Percentiles rank a stretch among this genome's conserved stretches.
phyloP scores from a whole-genome alignment of 2,329 filamentous ascomycete species.

The Mollisiaceae sp. region DNA sequence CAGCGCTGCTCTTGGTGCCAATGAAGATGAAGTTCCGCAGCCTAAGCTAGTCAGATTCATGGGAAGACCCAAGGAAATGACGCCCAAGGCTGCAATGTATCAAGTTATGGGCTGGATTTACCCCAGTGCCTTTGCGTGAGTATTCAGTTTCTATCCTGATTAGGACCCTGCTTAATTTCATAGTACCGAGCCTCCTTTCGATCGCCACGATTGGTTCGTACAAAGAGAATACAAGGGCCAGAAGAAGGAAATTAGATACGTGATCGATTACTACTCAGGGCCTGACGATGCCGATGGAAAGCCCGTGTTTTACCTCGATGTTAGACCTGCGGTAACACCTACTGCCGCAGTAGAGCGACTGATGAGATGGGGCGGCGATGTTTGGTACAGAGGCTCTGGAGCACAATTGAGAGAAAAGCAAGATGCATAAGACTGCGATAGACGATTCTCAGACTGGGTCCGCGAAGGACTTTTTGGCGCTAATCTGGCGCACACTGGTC shows the following conservation, averaged over 20 bases:
- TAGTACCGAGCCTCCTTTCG: slow-evolving; percentile 85
- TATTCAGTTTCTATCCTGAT: slow-evolving; percentile 27
- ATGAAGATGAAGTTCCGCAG: slow-evolving; percentile 58
- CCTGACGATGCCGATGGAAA: slow-evolving; percentile 77
- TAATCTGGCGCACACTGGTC: background rate
- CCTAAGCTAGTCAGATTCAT: slow-evolving; percentile 87
- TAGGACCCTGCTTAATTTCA: slow-evolving; percentile 20
- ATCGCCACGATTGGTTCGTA: slow-evolving; percentile 97
- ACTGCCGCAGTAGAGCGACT: slow-evolving; percentile 80
- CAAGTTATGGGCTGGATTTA: slow-evolving; percentile 80
- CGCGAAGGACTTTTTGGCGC: slow-evolving; percentile 5
- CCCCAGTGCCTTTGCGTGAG: slow-evolving; percentile 78
- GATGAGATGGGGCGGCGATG: slow-evolving; percentile 88
- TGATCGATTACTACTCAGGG: slow-evolving; percentile 96
- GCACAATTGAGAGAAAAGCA: slow-evolving; percentile 37
- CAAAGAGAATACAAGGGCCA: slow-evolving; percentile 71
- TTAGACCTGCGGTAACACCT: slow-evolving; percentile 85
- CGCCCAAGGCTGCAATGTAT: slow-evolving; percentile 87
- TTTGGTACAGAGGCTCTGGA: slow-evolving; percentile 70
- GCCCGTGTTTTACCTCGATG: slow-evolving; percentile 94
- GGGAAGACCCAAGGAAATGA: slow-evolving; percentile 85
- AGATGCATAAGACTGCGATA: slow-evolving; percentile 1
- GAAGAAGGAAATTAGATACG: slow-evolving; percentile 82
- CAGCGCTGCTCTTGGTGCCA: slow-evolving; percentile 51
- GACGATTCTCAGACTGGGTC: background rate